Base-by-base conservation (phyloP, 192 early-diverging fungal species). In the Bifiguratus adelaidae region DNA sequence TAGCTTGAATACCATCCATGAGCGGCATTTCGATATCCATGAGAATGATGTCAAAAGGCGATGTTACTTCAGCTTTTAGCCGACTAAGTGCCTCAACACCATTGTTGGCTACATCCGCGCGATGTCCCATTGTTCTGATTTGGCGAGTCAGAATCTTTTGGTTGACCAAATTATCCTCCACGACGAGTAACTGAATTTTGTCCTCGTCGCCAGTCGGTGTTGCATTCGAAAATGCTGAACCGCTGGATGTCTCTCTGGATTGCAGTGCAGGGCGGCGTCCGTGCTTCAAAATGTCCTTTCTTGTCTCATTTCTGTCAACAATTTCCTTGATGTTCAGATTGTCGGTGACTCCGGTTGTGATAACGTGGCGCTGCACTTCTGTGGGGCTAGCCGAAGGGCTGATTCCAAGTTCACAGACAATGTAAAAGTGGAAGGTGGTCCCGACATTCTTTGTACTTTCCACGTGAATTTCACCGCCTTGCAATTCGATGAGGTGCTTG, bases 381-480 rank as follows among this genome's bases (percentile, higher is more conserved):
- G n/a, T n/a, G n/a, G n/a, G n/a, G n/a, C n/a, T n/a, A n/a, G n/a
- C n/a, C n/a, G n/a, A n/a, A n/a, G n/a, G n/a, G n/a, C n/a, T n/a
- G n/a, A n/a, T n/a, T n/a, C 32, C 32, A n/a, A 8, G 32, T n/a
- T 33, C 32, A 33, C 32, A 33, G 9, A 8, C 9, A 8, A 33
- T n/a, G 9, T 8, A 11, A n/a, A 33, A 33, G 8, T 8, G 8
- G 41, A 88, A 82, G 29, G 65, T 76, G 5, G 77, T 80, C 19
- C 85, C 83, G 36, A 69, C 52, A 4, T 76, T 74, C 13, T 70
- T 56, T 50, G 73, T 66, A 43, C 74, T 76, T 36, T 78, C 67
- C 16, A 86, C 81, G 18, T 70, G 70, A 22, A 89, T 70, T 24
- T 68, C 48, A 8, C 86, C 86, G 5, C 80, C 81, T 37, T 81